Evolutionary conservation across 164 flowering plant species (phyloP), one percentile per base, ranked within the genome.

Genomic region (Hamamelis virginiana): DNA sequence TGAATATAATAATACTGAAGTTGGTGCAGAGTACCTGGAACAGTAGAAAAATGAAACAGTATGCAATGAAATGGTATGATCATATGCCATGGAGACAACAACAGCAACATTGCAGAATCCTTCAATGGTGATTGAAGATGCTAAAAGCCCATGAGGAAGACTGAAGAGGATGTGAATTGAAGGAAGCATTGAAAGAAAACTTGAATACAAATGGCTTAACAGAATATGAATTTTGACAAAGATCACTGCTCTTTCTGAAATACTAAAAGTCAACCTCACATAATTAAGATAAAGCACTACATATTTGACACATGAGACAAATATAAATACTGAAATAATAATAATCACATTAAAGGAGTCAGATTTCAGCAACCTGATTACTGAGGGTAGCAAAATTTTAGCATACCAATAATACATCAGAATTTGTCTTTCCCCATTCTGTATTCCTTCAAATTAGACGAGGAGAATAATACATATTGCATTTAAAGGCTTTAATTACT

Each of bases 61-160:
- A 33, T 33, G 41, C 41, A 33, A 33, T 33, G n/a, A 33, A 33
- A 33, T 33, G 41, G 41, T 33, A 33, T 33, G 41, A 33, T 33
- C 41, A 33, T 33, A 33, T 33, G 41, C 41, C 2, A 6, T 33
- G 41, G 6, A 33, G 41, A 2, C 41, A 33, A 33, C 6, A 6
- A 33, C 6, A n/a, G n/a, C n/a, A n/a, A n/a, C n/a, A n/a, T n/a
- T n/a, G n/a, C n/a, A n/a, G n/a, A n/a, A n/a, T n/a, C n/a, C n/a
- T n/a, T n/a, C n/a, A n/a, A n/a, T n/a, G n/a, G 16, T 57, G 60
- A 19, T 25, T 23, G 18, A 16, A 27, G n/a, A 58, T 5, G 5
- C 41, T 58, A 58, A 58, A 58, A 58, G 61, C 41, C 61, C 61
- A 58, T 16, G 9, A 58, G 61, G 61, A 18, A 21, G 19, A 6